Evolutionary conservation across 2,329 filamentous ascomycete species (phyloP).

Genomic region (Chaetomium sp.): DNA sequence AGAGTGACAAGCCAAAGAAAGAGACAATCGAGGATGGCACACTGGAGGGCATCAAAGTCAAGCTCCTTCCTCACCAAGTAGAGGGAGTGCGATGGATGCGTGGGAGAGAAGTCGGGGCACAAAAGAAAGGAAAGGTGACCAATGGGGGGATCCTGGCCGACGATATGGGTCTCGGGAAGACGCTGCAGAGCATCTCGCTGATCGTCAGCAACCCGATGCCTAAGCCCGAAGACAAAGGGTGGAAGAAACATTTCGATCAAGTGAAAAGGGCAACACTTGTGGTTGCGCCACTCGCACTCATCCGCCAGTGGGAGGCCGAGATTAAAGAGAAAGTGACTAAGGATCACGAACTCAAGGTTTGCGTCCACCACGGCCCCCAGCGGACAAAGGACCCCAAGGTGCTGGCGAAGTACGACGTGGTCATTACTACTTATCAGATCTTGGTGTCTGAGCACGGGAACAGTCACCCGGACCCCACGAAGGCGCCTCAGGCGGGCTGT

Average conservation of each 20-base stretch:
- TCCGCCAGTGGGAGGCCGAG: slow-evolving; percentile 96
- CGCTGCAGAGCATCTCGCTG: slow-evolving; percentile 86
- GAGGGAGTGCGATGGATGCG: slow-evolving; percentile 95
- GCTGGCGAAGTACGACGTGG: slow-evolving; percentile 84
- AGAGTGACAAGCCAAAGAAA: slow-evolving; percentile 48
- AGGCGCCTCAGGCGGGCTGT: slow-evolving; percentile 73
- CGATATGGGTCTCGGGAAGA: slow-evolving; percentile 97
- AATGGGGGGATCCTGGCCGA: slow-evolving; percentile 95
- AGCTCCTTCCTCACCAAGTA: slow-evolving; percentile 88
- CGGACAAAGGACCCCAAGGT: slow-evolving; percentile 78
- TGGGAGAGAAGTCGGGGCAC: slow-evolving; percentile 82
- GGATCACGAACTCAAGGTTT: slow-evolving; percentile 73
- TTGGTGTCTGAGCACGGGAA: slow-evolving; percentile 83
- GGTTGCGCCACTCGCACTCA: slow-evolving; percentile 88
- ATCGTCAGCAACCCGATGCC: slow-evolving; percentile 82
- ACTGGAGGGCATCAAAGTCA: slow-evolving; percentile 81
- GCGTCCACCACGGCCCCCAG: slow-evolving; percentile 86
- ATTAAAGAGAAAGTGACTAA: slow-evolving; percentile 78
- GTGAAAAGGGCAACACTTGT: slow-evolving; percentile 83
- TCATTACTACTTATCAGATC: slow-evolving; percentile 96
- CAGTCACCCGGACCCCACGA: slow-evolving; percentile 53
- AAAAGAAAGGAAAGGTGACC: slow-evolving; percentile 78
- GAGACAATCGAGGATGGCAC: slow-evolving; percentile 51
- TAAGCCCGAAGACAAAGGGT: slow-evolving; percentile 56
- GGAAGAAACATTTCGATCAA: slow-evolving; percentile 69